A percentile compares a stretch with the other conserved stretches of the same genome.
Evolutionary conservation across 495 filamentous ascomycete genomes (phyloP).

Genomic region (Penicillium herquei): DNA sequence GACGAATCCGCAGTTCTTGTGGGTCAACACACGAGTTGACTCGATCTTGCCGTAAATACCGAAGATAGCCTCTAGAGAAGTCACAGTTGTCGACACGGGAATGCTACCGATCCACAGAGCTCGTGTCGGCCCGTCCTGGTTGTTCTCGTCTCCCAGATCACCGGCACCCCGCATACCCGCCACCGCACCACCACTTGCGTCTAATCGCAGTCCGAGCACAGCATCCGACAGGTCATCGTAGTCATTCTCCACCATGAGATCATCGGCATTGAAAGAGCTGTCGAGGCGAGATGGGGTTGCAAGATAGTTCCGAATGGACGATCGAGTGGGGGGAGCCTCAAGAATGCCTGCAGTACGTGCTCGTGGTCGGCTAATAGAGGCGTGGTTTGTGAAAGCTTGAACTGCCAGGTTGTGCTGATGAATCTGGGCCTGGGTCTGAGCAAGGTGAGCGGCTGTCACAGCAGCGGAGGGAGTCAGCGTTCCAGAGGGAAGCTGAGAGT

Average conservation of each 20-base stretch:
- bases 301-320: slow-evolving; percentile 73
- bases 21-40: slow-evolving; percentile 89
- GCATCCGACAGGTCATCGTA: slow-evolving; percentile 72
- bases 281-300: slow-evolving; percentile 78
- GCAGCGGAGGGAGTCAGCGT: slow-evolving; percentile 70
- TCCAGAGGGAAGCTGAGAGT: slow-evolving; percentile 61
- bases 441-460: slow-evolving; percentile 64
- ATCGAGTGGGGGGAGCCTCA: slow-evolving; percentile 73
- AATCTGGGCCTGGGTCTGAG: slow-evolving; percentile 86
- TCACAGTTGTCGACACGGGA: slow-evolving; percentile 93
- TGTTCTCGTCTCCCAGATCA: slow-evolving; percentile 63
- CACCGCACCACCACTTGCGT: slow-evolving; percentile 57
- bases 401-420: slow-evolving; percentile 92
- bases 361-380: slow-evolving; percentile 76
- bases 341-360: slow-evolving; percentile 88
- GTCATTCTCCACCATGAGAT: slow-evolving; percentile 75
- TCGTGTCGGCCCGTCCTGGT: slow-evolving; percentile 84
- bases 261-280: slow-evolving; percentile 76
- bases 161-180: slow-evolving; percentile 44
- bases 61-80: slow-evolving; percentile 90
- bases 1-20: slow-evolving; percentile 99
- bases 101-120: slow-evolving; percentile 97
- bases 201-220: slow-evolving; percentile 74
- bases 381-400: slow-evolving; percentile 83
- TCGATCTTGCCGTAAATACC: slow-evolving; percentile 85